A percentile compares a stretch with the other conserved stretches of the same genome.
Evolutionary conservation across 495 filamentous ascomycete species (phyloP).

Genomic region (Penicillium alfredii): DNA sequence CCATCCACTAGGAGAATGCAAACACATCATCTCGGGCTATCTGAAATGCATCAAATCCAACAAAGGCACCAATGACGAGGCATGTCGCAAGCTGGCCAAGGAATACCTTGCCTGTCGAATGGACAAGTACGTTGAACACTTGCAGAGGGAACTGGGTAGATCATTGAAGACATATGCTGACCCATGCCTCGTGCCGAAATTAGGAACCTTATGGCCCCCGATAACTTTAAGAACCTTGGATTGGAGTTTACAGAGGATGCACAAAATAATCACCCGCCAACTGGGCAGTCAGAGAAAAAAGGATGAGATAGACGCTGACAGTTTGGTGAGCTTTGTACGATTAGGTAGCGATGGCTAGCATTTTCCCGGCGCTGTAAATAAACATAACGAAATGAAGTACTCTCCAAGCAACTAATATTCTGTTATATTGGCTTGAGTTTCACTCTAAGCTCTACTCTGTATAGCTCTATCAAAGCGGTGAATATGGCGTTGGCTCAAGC

Average conservation of each 20-base stretch:
- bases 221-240: slow-evolving; percentile 88
- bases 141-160: not conserved
- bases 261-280: slow-evolving; percentile 4
- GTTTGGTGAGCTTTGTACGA: too few relatives aligned
- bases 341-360: not conserved
- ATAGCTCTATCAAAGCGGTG: too few relatives aligned
- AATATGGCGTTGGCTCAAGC: too few relatives aligned
- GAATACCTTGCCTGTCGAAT: slow-evolving; percentile 86
- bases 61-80: slow-evolving; percentile 75
- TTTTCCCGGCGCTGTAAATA: not conserved
- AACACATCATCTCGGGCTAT: slow-evolving; percentile 74
- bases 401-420: too few relatives aligned
- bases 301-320: too few relatives aligned
- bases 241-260: slow-evolving; percentile 54
- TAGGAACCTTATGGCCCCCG: slow-evolving; percentile 92
- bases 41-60: slow-evolving; percentile 76
- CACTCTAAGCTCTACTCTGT: too few relatives aligned
- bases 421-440: too few relatives aligned
- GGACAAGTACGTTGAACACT: slow-evolving; percentile 64
- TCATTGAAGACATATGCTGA: too few relatives aligned
- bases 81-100: slow-evolving; percentile 81
- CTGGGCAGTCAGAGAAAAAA: slow-evolving; percentile 7
- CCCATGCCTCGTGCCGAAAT: too few relatives aligned
- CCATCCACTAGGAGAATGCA: slow-evolving; percentile 80
- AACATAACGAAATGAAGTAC: too few relatives aligned